phyloP scores from a whole-genome alignment of 495 filamentous ascomycete species.

The Xylaria grammica region DNA sequence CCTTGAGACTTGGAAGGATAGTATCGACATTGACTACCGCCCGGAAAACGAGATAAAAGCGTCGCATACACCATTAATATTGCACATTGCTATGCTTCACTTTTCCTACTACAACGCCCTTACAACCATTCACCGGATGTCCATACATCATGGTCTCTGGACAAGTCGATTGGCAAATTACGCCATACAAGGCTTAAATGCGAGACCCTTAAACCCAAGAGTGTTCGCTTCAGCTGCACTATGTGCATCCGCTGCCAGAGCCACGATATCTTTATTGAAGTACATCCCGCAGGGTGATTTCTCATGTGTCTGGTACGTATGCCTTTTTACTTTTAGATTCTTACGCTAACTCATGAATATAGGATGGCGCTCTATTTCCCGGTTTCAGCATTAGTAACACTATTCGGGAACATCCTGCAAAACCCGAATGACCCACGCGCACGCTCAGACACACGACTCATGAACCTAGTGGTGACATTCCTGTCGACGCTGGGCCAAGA shows the following conservation, averaged over 20 bases:
- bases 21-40: conserved; percentile 89
- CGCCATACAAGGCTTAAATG: conserved; percentile 91
- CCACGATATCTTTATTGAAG: conserved; percentile 90
- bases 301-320: conserved; percentile 90
- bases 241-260: conserved; percentile 88
- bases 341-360: conserved; percentile 31
- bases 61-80: conserved; percentile 83
- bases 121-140: conserved; percentile 98
- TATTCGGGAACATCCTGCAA: conserved; percentile 96
- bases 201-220: conserved; percentile 85
- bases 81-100: conserved; percentile 91
- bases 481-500: conserved; percentile 72
- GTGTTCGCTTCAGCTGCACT: conserved; percentile 93
- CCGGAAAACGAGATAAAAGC: conserved; percentile 95
- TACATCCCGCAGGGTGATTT: conserved; percentile 96
- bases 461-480: conserved; percentile 92
- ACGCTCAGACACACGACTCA: conserved; percentile 84
- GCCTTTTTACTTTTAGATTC: background rate
- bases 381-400: conserved; percentile 90
- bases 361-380: conserved; percentile 98
- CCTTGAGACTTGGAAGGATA: conserved; percentile 95
- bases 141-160: conserved; percentile 97
- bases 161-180: conserved; percentile 93
- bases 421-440: conserved; percentile 91
- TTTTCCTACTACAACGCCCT: conserved; percentile 98